These are phyloP conservation scores for Ceratobasidium sp. DNA, from an alignment of 1,284 basidiomycete genomes.

Conservation along the genomic window DNA sequence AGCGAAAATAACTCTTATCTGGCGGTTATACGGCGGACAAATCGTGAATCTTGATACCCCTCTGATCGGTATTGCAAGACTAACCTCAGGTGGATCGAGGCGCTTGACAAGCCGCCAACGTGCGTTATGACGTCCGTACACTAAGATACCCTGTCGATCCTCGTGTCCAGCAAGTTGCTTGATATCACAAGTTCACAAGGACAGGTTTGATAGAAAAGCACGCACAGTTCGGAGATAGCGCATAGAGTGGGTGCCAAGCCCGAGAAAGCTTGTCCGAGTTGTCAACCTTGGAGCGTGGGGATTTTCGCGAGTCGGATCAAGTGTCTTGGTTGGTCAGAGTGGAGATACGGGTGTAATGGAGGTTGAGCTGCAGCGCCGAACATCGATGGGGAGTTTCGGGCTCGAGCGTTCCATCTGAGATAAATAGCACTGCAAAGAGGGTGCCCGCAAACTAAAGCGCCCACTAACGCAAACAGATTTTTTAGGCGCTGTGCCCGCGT, in stretches of 20 bases:
- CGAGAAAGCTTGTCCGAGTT: background rate
- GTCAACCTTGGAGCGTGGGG: background rate
- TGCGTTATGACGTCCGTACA: background rate
- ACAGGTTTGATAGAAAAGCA: background rate
- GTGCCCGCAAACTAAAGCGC: too few relatives aligned
- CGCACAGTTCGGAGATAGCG: background rate
- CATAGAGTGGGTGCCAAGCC: background rate
- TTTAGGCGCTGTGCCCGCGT: too few relatives aligned
- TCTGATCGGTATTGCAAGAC: too few relatives aligned
- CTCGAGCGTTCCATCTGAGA: background rate
- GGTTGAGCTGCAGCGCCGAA: too few relatives aligned
- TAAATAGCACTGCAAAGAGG: background rate
- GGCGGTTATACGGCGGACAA: too few relatives aligned
- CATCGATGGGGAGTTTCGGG: background rate
- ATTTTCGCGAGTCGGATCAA: background rate
- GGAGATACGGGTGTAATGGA: background rate
- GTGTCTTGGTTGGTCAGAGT: background rate
- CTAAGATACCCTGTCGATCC: background rate
- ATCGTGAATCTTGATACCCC: too few relatives aligned
- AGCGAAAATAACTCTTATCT: too few relatives aligned
- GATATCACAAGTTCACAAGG: background rate
- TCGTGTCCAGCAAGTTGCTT: background rate
- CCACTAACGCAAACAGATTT: too few relatives aligned
- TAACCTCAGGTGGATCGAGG: too few relatives aligned
- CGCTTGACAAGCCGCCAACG: background rate